Percentiles rank a stretch among this genome's conserved stretches.
Conservation (phyloP, 2,329 filamentous ascomycete genomes). For the Curvularia sp. region DNA sequence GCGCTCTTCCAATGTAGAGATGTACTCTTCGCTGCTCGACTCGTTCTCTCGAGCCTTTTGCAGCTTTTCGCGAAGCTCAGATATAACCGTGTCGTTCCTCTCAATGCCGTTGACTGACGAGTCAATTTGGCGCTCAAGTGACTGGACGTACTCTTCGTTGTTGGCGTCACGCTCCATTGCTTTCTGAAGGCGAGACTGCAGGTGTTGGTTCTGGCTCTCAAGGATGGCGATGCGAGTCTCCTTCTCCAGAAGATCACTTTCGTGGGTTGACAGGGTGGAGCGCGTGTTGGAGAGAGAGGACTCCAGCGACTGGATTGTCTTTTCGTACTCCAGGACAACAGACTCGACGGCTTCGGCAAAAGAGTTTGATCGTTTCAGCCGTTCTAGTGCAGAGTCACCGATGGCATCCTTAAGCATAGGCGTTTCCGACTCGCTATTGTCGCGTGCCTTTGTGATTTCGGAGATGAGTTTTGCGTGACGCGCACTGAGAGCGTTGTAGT, state of each 20-base stretch:
- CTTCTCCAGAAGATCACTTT: conserved; percentile 86
- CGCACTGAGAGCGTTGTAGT: conserved; percentile 87
- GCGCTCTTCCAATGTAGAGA: conserved; percentile 93
- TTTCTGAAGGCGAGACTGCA: conserved; percentile 90
- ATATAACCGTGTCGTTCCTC: conserved; percentile 83
- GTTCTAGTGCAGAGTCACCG: conserved; percentile 81
- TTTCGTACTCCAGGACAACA: conserved; percentile 96
- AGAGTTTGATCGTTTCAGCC: conserved; percentile 91
- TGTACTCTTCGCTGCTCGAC: conserved; percentile 90
- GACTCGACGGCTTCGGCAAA: conserved; percentile 96
- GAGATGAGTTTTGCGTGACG: conserved; percentile 95
- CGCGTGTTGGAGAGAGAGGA: conserved; percentile 89
- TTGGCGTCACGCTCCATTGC: conserved; percentile 88
- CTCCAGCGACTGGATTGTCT: conserved; percentile 94
- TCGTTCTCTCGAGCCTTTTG: conserved; percentile 88
- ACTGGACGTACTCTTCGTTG: conserved; percentile 91
- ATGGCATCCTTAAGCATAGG: conserved; percentile 67
- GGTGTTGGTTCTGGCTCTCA: conserved; percentile 88
- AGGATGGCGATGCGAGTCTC: conserved; percentile 93
- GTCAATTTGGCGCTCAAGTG: conserved; percentile 88
- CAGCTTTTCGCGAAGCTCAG: conserved; percentile 90
- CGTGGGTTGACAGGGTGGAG: conserved; percentile 79
- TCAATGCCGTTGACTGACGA: conserved; percentile 91
- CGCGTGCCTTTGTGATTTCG: conserved; percentile 85
- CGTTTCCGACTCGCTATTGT: conserved; percentile 65